Conservation (phyloP, 2,329 filamentous ascomycete genomes). For the Reticulascus tulasneorum region DNA sequence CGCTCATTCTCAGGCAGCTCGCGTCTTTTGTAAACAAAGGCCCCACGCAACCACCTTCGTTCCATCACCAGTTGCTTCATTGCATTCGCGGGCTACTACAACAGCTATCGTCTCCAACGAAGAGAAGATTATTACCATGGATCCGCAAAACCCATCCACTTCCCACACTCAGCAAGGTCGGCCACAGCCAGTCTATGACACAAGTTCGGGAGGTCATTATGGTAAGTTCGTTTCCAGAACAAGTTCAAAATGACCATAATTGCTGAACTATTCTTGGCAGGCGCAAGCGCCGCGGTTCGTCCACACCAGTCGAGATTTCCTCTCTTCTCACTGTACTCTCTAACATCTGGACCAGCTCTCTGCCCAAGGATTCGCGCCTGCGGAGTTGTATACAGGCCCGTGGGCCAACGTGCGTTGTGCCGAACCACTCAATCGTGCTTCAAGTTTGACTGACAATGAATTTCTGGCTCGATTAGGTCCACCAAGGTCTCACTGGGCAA, state of each 20-base stretch:
- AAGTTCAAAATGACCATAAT: too few species aligned
- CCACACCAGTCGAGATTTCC: too few species aligned
- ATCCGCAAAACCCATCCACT: constrained; percentile 27
- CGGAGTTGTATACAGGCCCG: constrained; percentile 87
- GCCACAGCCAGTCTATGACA: constrained; percentile 66
- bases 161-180: constrained; percentile 46
- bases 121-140: constrained; percentile 24
- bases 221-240: constrained; percentile 53
- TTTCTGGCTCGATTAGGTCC: constrained; percentile 57
- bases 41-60: too few species aligned
- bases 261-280: constrained; percentile 33
- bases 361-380: constrained; percentile 81
- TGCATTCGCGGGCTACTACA: background rate
- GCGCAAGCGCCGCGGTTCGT: constrained; percentile 66
- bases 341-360: constrained; percentile 58
- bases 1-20: too few species aligned
- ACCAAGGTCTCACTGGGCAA: constrained; percentile 86
- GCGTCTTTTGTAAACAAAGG: too few species aligned
- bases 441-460: too few species aligned
- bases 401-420: constrained; percentile 79
- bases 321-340: background rate
- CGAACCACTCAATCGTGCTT: background rate
- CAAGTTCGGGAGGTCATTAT: constrained; percentile 71
- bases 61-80: too few species aligned
- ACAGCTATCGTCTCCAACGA: background rate